Base-by-base conservation (phyloP, 345 rosid species). In the Camelina sativa region DNA sequence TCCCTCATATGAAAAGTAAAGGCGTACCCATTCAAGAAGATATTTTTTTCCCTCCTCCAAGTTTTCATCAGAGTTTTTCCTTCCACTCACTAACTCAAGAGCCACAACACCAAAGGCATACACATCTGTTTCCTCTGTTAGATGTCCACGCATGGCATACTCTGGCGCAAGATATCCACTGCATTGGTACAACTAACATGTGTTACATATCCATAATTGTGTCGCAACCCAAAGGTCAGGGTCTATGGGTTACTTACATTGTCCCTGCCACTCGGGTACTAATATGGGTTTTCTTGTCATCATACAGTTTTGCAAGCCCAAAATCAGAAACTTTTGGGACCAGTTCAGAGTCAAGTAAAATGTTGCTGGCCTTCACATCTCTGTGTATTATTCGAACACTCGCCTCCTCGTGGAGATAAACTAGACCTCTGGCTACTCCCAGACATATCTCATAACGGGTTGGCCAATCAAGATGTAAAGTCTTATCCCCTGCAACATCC, bases 71-170 rank as follows among this genome's bases (percentile, higher is more conserved):
- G 71, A 77, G 71, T 81, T 84, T 48, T 75, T 62, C 64, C 83
- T 81, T 69, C 87, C 85, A 47, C 87, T 80, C 4, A 84, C 68
- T 23, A 84, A 46, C 52, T 84, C 85, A 35, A 84, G 61, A 23
- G 63, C 82, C 76, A 84, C 82, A 55, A 81, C 82, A 16, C 85
- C 83, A 65, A 81, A 82, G 25, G 83, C 90, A 67, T 76, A 86
- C 47, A 86, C 90, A 43, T 85, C 88, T 1, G 81, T 81, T 69
- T 88, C 85, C 71, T 88, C 93, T 1, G 85, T 85, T 1, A 85
- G 83, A 67, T 83, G 89, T 47, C 91, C 86, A 32, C 82, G 85
- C 91, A 88, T 86, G 2, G 87, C 93, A 71, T 86, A 86, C 78
- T 85, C 88, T 3, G 91, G 93, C 11, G 93, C 84, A 38, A 88